Evolutionary conservation across 163 green algal genomes (phyloP).

Genomic region (Chlorella variabilis): DNA sequence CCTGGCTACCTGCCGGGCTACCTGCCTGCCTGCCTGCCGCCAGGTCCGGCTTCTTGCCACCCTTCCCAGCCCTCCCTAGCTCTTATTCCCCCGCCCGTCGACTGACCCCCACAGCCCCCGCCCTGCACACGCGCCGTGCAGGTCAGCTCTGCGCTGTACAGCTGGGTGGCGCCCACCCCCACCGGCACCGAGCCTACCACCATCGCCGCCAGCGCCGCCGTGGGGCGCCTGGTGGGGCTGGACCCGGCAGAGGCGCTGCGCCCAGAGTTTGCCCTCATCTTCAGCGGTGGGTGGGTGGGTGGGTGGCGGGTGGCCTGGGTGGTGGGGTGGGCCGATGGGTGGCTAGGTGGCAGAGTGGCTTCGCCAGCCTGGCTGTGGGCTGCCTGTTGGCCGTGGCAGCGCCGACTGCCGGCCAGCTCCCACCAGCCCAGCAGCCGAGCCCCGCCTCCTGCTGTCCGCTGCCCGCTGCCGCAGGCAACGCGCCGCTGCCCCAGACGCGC

Average conservation of each 20-base stretch:
- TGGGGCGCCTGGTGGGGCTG: conserved; percentile 56
- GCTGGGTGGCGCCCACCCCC: conserved; percentile 65
- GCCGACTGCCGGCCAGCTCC: too few species aligned
- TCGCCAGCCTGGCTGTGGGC: neutral
- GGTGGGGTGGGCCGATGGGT: neutral
- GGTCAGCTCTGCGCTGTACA: conserved; percentile 58
- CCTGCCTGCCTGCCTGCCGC: too few species aligned
- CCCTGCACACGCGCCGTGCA: conserved; percentile 21
- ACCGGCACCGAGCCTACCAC: conserved; percentile 55
- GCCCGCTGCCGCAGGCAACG: conserved; percentile 57
- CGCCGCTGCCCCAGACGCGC: conserved; percentile 56
- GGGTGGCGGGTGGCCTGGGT: neutral
- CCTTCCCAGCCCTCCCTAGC: too few species aligned
- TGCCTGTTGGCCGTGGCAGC: neutral
- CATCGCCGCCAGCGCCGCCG: neutral
- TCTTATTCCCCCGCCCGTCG: too few species aligned
- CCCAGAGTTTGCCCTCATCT: conserved; percentile 82
- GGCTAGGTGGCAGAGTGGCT: neutral
- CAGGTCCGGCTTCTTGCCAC: too few species aligned
- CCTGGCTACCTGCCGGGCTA: too few species aligned
- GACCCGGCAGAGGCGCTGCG: conserved; percentile 68
- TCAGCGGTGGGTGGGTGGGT: conserved; percentile 48
- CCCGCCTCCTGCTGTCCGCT: neutral
- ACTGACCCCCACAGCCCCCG: too few species aligned
- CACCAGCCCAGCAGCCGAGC: too few species aligned